These are phyloP conservation scores for Thuidium tamariscinum DNA, from an alignment of 225 moss, liverwort and hornwort species.

Conservation along the genomic window DNA sequence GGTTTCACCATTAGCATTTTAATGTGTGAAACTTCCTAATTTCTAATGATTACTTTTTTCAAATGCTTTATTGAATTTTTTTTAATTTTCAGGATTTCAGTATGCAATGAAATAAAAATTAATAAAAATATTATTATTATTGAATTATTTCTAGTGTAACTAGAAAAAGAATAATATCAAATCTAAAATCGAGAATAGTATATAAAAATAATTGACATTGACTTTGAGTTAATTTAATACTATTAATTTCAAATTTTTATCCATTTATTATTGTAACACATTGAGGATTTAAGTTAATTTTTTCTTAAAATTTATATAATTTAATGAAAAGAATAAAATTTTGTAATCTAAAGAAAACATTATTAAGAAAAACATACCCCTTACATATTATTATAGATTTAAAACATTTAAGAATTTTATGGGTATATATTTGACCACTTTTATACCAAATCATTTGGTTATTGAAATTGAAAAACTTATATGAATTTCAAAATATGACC, in stretches of 20 bases:
- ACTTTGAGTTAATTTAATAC: neutral
- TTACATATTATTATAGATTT: no score
- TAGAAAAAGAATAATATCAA: no score
- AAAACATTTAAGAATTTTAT: neutral
- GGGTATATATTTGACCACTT: neutral
- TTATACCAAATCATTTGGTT: neutral
- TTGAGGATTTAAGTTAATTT: no score
- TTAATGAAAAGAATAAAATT: neutral
- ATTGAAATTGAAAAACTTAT: neutral
- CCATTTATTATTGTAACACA: neutral
- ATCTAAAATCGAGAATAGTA: neutral
- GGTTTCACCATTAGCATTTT: no score
- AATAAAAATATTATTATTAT: no score
- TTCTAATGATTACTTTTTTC: neutral
- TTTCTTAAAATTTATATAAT: fast-evolving
- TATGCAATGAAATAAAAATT: neutral
- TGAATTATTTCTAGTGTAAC: no score
- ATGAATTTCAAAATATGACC: neutral
- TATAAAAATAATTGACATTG: fast-evolving
- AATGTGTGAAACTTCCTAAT: no score
- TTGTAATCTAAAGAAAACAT: neutral
- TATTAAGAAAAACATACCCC: neutral
- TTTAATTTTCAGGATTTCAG: fast-evolving
- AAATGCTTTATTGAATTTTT: neutral
- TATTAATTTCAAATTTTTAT: neutral